Conservation (phyloP, 2,329 filamentous ascomycete species). For the Pyrenophora tritici-repentis region DNA sequence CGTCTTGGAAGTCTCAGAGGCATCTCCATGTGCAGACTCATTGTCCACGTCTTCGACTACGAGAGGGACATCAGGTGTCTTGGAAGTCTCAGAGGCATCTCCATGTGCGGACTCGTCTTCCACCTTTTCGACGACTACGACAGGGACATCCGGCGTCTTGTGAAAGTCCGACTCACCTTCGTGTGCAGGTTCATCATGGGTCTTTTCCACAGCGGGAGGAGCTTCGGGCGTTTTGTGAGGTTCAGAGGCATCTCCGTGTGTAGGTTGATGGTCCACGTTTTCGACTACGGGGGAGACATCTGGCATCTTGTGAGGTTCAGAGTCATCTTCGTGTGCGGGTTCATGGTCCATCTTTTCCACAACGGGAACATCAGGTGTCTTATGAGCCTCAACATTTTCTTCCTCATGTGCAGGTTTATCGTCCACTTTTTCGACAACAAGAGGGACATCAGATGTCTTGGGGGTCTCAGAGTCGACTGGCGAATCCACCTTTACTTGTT, state of each 20-base stretch:
- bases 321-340: conserved; percentile 40
- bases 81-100: too few relatives aligned
- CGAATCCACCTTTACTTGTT: conserved; percentile 19
- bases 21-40: too few relatives aligned
- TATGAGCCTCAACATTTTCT: too few relatives aligned
- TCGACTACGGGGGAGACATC: conserved; percentile 39
- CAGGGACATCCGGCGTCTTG: conserved; percentile 23
- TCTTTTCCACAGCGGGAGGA: too few relatives aligned
- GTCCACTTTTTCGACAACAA: conserved; percentile 45
- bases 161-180: too few relatives aligned
- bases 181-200: conserved; percentile 30
- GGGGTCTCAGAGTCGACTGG: conserved; percentile 14
- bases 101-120: conserved; percentile 15
- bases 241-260: too few relatives aligned
- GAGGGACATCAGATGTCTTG: conserved; percentile 24
- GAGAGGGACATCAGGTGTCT: conserved; percentile 24
- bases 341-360: conserved; percentile 7
- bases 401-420: too few relatives aligned
- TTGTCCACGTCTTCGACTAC: conserved; percentile 44
- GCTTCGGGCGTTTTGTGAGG: too few relatives aligned
- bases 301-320: conserved; percentile 12
- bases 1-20: not conserved
- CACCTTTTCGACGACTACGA: conserved; percentile 43
- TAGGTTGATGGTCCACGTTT: conserved; percentile 32
- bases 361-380: too few relatives aligned